Percentiles rank a stretch among this genome's conserved stretches.
Conservation (phyloP, 2,329 filamentous ascomycete genomes). For the Chaetoscypha palmicola region DNA sequence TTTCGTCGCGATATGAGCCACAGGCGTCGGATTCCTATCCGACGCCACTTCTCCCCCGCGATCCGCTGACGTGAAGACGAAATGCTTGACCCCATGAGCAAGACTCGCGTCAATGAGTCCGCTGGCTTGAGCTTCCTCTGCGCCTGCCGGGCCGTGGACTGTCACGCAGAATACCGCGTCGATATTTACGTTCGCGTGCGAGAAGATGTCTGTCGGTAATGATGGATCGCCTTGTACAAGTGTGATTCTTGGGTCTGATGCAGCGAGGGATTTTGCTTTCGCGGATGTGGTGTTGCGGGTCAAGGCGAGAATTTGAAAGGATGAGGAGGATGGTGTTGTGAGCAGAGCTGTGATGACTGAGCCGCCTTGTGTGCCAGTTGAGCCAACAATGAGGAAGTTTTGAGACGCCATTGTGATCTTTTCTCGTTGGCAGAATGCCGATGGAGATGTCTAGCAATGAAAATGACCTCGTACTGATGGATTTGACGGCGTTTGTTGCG, state of each 20-base stretch:
- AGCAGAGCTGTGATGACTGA: slow-evolving; percentile 30
- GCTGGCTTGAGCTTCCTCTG: slow-evolving; percentile 50
- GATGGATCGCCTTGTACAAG: slow-evolving; percentile 1
- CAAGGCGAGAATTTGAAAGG: slow-evolving; percentile 1
- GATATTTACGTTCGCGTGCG: not conserved
- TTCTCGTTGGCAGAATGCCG: too few relatives aligned
- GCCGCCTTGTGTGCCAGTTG: slow-evolving; percentile 33
- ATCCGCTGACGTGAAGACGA: slow-evolving; percentile 59
- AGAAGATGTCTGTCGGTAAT: not conserved
- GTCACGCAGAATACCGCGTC: slow-evolving; percentile 2
- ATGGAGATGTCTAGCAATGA: too few relatives aligned
- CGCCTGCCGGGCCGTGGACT: slow-evolving; percentile 13
- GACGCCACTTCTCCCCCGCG: slow-evolving; percentile 47
- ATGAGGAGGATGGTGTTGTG: slow-evolving; percentile 23
- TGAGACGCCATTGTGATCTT: slow-evolving; percentile 28
- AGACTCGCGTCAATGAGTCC: slow-evolving; percentile 51
- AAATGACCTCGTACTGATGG: too few relatives aligned
- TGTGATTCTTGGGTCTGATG: not conserved
- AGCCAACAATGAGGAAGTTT: slow-evolving; percentile 30
- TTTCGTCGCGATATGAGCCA: slow-evolving; percentile 58
- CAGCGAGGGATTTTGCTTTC: not conserved
- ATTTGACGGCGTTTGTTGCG: too few relatives aligned
- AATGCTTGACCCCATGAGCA: slow-evolving; percentile 47
- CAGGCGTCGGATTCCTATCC: slow-evolving; percentile 44
- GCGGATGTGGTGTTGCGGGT: slow-evolving; percentile 1